Evolutionary conservation across 2,329 filamentous ascomycete species (phyloP), one percentile per base, ranked within the genome.

Genomic region (Bretziella fagacearum): DNA sequence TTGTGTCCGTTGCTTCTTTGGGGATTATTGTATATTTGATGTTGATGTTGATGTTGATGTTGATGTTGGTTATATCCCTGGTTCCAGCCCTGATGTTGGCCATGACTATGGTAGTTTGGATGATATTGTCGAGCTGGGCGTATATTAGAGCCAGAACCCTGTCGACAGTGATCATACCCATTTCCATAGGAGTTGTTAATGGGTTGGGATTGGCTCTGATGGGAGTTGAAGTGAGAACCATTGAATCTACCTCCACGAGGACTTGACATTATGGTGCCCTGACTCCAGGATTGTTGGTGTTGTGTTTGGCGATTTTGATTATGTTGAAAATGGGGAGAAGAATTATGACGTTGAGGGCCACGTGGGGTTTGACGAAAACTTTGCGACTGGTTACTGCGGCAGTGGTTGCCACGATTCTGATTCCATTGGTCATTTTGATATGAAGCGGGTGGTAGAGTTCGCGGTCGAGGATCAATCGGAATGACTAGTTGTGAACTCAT

Each of bases 401-500:
- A n/a, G n/a, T n/a, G n/a, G n/a, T 44, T n/a, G 3, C 23, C 32
- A 3, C 13, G 22, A 11, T n/a, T 22, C 20, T 45, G 29, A n/a
- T 15, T n/a, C 43, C 43, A 45, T 17, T 18, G 29, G 43, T 35
- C 20, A 7, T n/a, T 30, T 6, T n/a, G 29, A 17, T n/a, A 23
- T 6, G 46, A 40, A 5, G 22, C 33, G 25, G 15, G 15, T n/a
- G 27, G 29, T 15, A 22, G 4, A 45, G 46, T 59, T 52, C 44
- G 55, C n/a, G 55, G 47, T 15, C 65, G 65, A 10, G 65, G 58
- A 50, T 76, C 70, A 44, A 78, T 65, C 3, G 72, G 66, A 39
- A 78, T 69, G 0, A 71, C 67, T 15, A 77, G 55, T 52, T 78
- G 70, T 3, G 73, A 66, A 48, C 67, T 76, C 71, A 77, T 74